Percentiles rank a stretch among this genome's conserved stretches.
Evolutionary conservation across 768 basidiomycete species (phyloP).

Genomic region (Serendipita sp.): DNA sequence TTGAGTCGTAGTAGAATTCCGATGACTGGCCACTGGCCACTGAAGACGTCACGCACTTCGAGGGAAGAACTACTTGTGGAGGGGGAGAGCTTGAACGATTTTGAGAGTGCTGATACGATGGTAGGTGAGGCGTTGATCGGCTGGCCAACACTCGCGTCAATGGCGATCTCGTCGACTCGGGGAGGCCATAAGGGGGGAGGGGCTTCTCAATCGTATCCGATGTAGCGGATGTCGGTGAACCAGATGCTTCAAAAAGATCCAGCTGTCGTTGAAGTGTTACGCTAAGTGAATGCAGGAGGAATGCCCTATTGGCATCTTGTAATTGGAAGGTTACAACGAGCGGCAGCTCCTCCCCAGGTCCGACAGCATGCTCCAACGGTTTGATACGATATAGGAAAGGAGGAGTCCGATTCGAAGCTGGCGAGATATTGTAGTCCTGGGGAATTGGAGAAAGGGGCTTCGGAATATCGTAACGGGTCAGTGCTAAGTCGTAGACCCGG

Average conservation of each 20-base stretch:
- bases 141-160: slow-evolving; percentile 7
- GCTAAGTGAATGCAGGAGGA: slow-evolving; percentile 45
- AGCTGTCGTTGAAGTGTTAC: slow-evolving; percentile 60
- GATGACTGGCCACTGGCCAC: slow-evolving; percentile 52
- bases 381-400: slow-evolving; percentile 38
- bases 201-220: not conserved
- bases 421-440: slow-evolving; percentile 10
- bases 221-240: not conserved
- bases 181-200: not conserved
- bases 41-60: slow-evolving; percentile 48
- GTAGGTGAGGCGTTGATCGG: slow-evolving; percentile 13
- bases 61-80: slow-evolving; percentile 44
- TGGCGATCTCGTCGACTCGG: not conserved
- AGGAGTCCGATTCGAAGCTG: slow-evolving; percentile 23
- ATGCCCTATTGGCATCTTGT: slow-evolving; percentile 21
- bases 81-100: slow-evolving; percentile 44
- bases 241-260: slow-evolving; percentile 31
- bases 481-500: slow-evolving; percentile 53
- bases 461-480: slow-evolving; percentile 56
- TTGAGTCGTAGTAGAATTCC: not conserved
- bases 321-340: slow-evolving; percentile 18
- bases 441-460: slow-evolving; percentile 16
- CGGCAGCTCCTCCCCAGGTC: slow-evolving; percentile 57
- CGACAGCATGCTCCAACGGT: slow-evolving; percentile 41
- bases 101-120: slow-evolving; percentile 29